A percentile compares a stretch with the other conserved stretches of the same genome.
Evolutionary conservation across 2,329 filamentous ascomycete species (phyloP).

Genomic region (Lizonia empirigonia): DNA sequence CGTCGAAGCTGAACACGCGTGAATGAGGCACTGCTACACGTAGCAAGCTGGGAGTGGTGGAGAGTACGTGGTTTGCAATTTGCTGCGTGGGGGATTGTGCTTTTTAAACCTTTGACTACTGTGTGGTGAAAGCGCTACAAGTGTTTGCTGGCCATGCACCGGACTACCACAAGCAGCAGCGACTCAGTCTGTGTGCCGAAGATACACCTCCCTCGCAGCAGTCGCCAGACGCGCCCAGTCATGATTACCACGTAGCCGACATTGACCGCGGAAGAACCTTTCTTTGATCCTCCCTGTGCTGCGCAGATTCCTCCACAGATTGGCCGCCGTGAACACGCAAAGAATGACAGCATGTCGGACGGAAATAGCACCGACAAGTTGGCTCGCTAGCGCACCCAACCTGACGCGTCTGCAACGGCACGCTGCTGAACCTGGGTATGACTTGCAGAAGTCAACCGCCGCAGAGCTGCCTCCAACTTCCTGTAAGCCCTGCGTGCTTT

Average conservation of each 20-base stretch:
- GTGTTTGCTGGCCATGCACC: slow-evolving; percentile 11
- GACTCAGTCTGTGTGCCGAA: slow-evolving; percentile 7
- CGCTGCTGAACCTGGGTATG: slow-evolving; percentile 9
- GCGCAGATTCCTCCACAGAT: slow-evolving; percentile 13
- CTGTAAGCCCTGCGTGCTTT: slow-evolving; percentile 6
- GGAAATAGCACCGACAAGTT: slow-evolving; percentile 1
- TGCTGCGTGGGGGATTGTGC: neutral
- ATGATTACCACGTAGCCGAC: slow-evolving; percentile 12
- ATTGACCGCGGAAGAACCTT: slow-evolving; percentile 15
- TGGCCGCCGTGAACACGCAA: slow-evolving; percentile 10
- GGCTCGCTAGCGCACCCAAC: slow-evolving; percentile 9
- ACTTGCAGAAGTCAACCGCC: slow-evolving; percentile 6
- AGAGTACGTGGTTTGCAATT: neutral
- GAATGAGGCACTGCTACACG: slow-evolving; percentile 4
- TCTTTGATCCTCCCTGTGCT: slow-evolving; percentile 6
- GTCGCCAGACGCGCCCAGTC: slow-evolving; percentile 5
- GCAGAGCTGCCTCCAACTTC: neutral
- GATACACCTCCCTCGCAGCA: slow-evolving; percentile 6
- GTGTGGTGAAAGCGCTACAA: slow-evolving; percentile 12
- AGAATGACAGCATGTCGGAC: slow-evolving; percentile 14
- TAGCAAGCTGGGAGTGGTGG: slow-evolving; percentile 1
- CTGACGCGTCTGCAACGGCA: slow-evolving; percentile 4
- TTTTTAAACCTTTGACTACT: neutral
- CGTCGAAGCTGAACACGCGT: slow-evolving; percentile 10
- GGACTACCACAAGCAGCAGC: slow-evolving; percentile 13